A percentile compares a stretch with the other conserved stretches of the same genome.
Evolutionary conservation across 768 basidiomycete genomes (phyloP).

Genomic region (Kwoniella bestiolae): DNA sequence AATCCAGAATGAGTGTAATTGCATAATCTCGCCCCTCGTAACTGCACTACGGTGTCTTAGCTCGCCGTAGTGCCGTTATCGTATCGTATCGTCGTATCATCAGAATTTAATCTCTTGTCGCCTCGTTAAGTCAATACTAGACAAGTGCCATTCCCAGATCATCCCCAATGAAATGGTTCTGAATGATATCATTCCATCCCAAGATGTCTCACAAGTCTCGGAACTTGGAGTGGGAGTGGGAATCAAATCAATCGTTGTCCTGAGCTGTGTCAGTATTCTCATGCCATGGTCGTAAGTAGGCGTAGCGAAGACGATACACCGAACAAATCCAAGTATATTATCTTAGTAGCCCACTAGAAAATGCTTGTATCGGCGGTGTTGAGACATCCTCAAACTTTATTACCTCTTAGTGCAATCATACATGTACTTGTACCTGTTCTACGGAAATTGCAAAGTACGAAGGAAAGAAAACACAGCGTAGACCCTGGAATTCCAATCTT

Average conservation of each 20-base stretch:
- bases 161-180: not conserved
- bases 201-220: not conserved
- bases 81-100: no score
- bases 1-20: not conserved
- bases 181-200: not conserved
- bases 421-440: not conserved
- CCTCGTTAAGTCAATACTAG: no score
- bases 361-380: no score
- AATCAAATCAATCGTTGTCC: not conserved
- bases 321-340: no score
- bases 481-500: not conserved
- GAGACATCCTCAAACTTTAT: not conserved
- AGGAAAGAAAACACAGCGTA: no score
- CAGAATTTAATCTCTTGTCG: not conserved
- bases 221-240: not conserved
- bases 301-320: no score
- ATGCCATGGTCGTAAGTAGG: not conserved
- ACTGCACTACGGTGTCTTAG: not conserved
- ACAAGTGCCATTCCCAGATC: no score
- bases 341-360: no score
- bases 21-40: not conserved
- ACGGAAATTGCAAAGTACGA: not conserved
- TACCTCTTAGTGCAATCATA: not conserved
- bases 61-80: not conserved
- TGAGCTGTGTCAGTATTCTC: not conserved